These are phyloP conservation scores for Prunus kanzakura DNA, from an alignment of 306 rosid species.

Conservation along the genomic window DNA sequence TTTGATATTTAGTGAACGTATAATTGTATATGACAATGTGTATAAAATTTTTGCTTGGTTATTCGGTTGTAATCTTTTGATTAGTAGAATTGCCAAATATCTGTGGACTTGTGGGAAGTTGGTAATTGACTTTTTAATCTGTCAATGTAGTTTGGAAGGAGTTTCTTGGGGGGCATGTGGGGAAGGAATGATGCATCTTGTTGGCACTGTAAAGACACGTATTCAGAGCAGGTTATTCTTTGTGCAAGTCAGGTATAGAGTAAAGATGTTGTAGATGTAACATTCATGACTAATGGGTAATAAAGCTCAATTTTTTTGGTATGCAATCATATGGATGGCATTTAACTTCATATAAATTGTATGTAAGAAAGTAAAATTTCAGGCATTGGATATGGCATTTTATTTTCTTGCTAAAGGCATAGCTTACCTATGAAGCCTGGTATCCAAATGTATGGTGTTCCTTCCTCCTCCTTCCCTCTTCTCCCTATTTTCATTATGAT, in stretches of 20 bases:
- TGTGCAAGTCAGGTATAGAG: conserved; percentile 56
- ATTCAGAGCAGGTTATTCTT: conserved; percentile 74
- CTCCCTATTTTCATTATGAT: not conserved
- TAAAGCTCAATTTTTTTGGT: not conserved
- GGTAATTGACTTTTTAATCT: not conserved
- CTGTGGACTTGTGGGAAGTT: not conserved
- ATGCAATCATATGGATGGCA: not conserved
- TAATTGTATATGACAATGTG: not conserved
- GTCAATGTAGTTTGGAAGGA: conserved; percentile 69
- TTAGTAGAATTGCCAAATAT: not conserved
- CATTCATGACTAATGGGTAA: not conserved
- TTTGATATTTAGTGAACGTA: not conserved
- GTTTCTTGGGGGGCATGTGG: conserved; percentile 92
- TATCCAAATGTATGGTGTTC: conserved; percentile 41
- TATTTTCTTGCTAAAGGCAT: not conserved
- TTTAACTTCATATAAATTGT: not conserved
- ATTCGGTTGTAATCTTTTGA: not conserved
- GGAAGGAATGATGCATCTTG: conserved; percentile 88
- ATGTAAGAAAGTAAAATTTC: not conserved
- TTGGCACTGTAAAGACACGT: conserved; percentile 78
- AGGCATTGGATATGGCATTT: not conserved
- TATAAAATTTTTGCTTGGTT: not conserved
- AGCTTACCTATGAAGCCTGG: conserved; percentile 39
- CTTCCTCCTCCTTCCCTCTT: not conserved
- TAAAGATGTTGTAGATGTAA: not conserved